Evolutionary conservation across 331 rosid species (phyloP).

Genomic region (Erythrophleum ivorense): DNA sequence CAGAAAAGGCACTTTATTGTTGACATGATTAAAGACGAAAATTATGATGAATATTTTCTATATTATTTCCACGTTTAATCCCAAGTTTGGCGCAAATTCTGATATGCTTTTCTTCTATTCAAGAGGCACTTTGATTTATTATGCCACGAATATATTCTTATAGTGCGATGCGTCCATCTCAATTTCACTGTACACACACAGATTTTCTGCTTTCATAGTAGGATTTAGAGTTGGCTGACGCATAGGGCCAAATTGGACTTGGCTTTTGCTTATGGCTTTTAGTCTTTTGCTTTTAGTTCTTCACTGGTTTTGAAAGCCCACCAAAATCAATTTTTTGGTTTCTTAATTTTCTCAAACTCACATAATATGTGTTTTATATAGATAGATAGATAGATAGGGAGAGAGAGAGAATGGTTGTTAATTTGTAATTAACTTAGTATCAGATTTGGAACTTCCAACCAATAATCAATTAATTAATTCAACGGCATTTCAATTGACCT

Average conservation of each 20-base stretch:
- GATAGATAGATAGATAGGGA: too few relatives aligned
- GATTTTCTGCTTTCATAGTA: slow-evolving; percentile 5
- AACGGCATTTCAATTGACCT: too few relatives aligned
- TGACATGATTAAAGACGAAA: not conserved
- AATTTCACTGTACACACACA: not conserved
- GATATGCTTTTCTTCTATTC: not conserved
- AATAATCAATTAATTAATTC: too few relatives aligned
- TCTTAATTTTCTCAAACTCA: too few relatives aligned
- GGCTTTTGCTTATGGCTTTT: not conserved
- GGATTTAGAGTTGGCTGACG: slow-evolving; percentile 9
- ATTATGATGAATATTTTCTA: not conserved
- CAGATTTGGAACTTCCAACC: too few relatives aligned
- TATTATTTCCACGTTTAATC: not conserved
- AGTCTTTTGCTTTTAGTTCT: not conserved
- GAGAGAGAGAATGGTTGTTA: too few relatives aligned
- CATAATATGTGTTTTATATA: too few relatives aligned
- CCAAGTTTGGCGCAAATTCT: not conserved
- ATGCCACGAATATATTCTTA: not conserved
- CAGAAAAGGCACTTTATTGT: not conserved
- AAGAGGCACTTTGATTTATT: not conserved
- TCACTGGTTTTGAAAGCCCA: not conserved
- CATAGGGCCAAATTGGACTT: not conserved
- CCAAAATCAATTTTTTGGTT: not conserved
- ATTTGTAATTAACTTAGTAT: too few relatives aligned
- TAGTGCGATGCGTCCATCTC: not conserved